Percentiles rank a stretch among this genome's conserved stretches.
These are phyloP conservation scores for Cyberlindnera galapagoensis DNA, from an alignment of 805 yeast genomes.

Conservation along the genomic window DNA sequence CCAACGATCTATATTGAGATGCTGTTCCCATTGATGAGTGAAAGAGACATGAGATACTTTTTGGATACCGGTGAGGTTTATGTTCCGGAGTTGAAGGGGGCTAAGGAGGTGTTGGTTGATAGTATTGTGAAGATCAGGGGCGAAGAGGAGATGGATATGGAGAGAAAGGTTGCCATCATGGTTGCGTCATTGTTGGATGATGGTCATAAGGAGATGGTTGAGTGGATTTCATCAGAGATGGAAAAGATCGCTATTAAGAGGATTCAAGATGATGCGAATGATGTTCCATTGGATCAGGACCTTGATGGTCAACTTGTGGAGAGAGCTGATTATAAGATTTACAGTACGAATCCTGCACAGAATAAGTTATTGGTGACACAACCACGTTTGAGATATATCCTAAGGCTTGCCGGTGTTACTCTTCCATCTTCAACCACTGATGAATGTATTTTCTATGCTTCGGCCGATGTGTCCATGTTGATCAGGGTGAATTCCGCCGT, in stretches of 20 bases:
- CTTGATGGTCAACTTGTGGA: constrained; percentile 5
- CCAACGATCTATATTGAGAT: constrained; percentile 58
- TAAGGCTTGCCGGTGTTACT: constrained; percentile 40
- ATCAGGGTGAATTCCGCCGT: constrained; percentile 31
- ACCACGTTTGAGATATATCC: constrained; percentile 41
- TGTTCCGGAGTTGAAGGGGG: constrained; percentile 10
- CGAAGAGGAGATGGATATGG: constrained; percentile 27
- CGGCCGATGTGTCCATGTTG: constrained; percentile 28
- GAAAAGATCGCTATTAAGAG: constrained; percentile 26
- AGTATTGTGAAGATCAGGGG: constrained; percentile 24
- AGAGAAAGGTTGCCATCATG: constrained; percentile 44
- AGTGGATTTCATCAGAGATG: constrained; percentile 37
- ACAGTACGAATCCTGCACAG: constrained; percentile 16
- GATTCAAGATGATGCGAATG: constrained; percentile 11
- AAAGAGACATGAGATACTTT: constrained; percentile 40
- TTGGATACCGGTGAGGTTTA: constrained; percentile 51
- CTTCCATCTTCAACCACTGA: constrained; percentile 35
- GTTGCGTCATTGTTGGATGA: constrained; percentile 42
- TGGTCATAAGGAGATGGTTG: constrained; percentile 36
- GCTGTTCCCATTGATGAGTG: constrained; percentile 53
- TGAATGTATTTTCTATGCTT: constrained; percentile 32
- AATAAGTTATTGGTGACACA: constrained; percentile 35
- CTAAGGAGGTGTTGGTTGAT: constrained; percentile 7
- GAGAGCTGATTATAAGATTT: constrained; percentile 10
- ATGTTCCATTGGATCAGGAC: constrained; percentile 7